These are phyloP conservation scores for Pseudomicrostroma phylloplanum DNA, from an alignment of 1,284 basidiomycete genomes.

Conservation along the genomic window DNA sequence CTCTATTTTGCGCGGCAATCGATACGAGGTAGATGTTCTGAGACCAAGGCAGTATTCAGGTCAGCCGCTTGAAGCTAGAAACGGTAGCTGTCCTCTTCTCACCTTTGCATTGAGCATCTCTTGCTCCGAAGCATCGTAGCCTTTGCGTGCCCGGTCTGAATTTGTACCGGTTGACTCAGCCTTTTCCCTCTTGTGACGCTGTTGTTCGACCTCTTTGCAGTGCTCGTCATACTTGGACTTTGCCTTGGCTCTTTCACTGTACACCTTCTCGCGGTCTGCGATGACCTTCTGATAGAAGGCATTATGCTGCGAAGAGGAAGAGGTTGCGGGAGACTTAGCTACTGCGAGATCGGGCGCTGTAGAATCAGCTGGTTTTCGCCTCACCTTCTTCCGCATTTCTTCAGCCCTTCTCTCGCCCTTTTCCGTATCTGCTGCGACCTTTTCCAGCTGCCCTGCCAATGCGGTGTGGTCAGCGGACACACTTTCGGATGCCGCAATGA, in stretches of 20 bases:
- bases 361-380: neutral
- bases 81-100: neutral
- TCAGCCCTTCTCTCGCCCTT: slow-evolving; percentile 21
- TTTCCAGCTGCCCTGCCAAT: slow-evolving; percentile 19
- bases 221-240: slow-evolving; percentile 37
- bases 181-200: slow-evolving; percentile 30
- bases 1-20: slow-evolving; percentile 24
- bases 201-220: slow-evolving; percentile 30
- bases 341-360: neutral
- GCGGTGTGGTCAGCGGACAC: neutral
- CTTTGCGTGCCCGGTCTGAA: slow-evolving; percentile 28
- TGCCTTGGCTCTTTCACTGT: slow-evolving; percentile 26
- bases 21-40: slow-evolving; percentile 31
- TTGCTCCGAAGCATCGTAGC: slow-evolving; percentile 23
- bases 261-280: slow-evolving; percentile 29
- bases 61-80: neutral
- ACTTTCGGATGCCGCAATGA: neutral
- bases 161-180: slow-evolving; percentile 27
- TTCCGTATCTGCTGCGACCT: slow-evolving; percentile 17
- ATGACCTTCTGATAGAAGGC: slow-evolving; percentile 23
- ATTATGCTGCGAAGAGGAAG: slow-evolving; percentile 13
- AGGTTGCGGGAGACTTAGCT: neutral
- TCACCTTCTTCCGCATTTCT: slow-evolving; percentile 25
- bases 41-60: neutral
- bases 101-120: slow-evolving; percentile 35